phyloP scores from a whole-genome alignment of 2,329 filamentous ascomycete species.

The Pseudopyricularia cyperi region DNA sequence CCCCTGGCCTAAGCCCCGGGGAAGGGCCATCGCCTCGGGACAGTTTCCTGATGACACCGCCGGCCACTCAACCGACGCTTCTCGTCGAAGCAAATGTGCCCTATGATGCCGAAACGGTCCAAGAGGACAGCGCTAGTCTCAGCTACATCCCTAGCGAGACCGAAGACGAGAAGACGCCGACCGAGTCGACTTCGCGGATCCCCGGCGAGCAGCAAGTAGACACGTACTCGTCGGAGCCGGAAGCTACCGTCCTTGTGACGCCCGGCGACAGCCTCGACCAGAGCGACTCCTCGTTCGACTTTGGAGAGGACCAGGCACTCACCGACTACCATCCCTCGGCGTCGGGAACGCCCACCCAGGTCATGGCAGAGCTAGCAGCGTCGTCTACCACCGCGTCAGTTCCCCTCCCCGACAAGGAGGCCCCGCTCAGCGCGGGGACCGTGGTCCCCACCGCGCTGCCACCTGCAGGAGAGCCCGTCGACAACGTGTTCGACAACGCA shows the following conservation, averaged over 20 bases:
- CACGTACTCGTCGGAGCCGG: neutral
- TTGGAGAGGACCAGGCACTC: neutral
- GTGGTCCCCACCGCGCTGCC: neutral
- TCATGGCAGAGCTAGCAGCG: neutral
- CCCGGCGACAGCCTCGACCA: neutral
- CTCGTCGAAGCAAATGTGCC: neutral
- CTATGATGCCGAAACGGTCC: neutral
- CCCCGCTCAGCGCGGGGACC: neutral
- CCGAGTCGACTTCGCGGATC: neutral
- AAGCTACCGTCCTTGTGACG: neutral
- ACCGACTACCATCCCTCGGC: neutral
- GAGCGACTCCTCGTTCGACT: neutral
- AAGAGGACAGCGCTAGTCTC: neutral
- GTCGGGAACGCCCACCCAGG: neutral
- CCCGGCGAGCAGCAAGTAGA: neutral
- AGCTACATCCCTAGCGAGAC: neutral
- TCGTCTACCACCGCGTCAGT: neutral
- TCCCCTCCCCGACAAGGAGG: neutral
- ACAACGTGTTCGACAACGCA: neutral
- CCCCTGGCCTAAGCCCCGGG: conserved; percentile 17
- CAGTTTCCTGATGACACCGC: conserved; percentile 16
- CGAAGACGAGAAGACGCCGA: neutral
- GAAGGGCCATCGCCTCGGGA: conserved; percentile 14
- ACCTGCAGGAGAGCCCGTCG: neutral
- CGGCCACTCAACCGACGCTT: conserved; percentile 1